A percentile compares a stretch with the other conserved stretches of the same genome.
Evolutionary conservation across 169 alveolate species (phyloP).

Genomic region (Plasmodium yoelii): DNA sequence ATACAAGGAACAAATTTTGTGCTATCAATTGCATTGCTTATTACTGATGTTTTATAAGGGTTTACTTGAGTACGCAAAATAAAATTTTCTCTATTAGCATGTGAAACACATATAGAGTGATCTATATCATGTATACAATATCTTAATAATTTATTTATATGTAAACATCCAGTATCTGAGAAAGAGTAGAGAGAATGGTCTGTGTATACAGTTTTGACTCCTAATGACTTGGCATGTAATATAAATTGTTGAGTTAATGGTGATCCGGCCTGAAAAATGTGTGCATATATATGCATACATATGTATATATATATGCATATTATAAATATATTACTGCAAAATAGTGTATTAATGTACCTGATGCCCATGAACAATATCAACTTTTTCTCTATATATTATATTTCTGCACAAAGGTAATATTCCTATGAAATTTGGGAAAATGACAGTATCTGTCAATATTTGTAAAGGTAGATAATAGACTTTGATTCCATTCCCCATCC

Average conservation of each 20-base stretch:
- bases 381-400: constrained; percentile 95
- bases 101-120: constrained; percentile 95
- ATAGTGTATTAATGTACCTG: constrained; percentile 64
- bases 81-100: constrained; percentile 96
- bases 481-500: constrained; percentile 97
- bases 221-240: constrained; percentile 75
- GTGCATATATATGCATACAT: background rate
- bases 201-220: constrained; percentile 94
- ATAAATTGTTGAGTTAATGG: constrained; percentile 75
- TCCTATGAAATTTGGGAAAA: constrained; percentile 79
- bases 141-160: constrained; percentile 91
- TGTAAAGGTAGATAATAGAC: constrained; percentile 96
- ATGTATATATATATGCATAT: background rate
- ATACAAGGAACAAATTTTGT: constrained; percentile 83
- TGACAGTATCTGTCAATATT: constrained; percentile 89
- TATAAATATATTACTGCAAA: background rate
- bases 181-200: constrained; percentile 99
- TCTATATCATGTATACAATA: constrained; percentile 82
- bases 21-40: constrained; percentile 90
- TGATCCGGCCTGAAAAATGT: constrained; percentile 46
- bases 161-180: constrained; percentile 95
- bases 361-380: constrained; percentile 94
- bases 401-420: constrained; percentile 89
- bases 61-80: constrained; percentile 94
- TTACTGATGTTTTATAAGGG: constrained; percentile 93